These are phyloP conservation scores for Saccharomycopsis hybrid DNA, from an alignment of 1,139 yeast species.

Conservation along the genomic window DNA sequence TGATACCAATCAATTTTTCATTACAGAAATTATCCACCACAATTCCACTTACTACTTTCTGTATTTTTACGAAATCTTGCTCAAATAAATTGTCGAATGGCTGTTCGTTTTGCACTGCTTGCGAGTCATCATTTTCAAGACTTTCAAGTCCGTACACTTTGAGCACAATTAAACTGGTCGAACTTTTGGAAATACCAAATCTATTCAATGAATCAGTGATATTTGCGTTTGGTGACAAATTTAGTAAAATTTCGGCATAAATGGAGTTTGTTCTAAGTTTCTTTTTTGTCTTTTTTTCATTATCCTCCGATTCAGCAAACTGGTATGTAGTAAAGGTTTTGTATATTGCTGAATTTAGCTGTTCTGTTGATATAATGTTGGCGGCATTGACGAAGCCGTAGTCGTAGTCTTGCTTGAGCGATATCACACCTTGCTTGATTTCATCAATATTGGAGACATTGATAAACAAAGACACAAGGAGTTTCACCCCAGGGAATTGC, in stretches of 20 bases:
- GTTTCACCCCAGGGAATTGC: conserved; percentile 10
- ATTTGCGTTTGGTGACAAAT: conserved; percentile 16
- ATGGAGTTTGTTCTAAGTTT: conserved; percentile 11
- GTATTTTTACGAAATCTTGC: conserved; percentile 2
- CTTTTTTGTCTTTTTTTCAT: conserved; percentile 1
- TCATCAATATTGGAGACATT: conserved; percentile 13
- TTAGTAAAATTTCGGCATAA: conserved; percentile 17
- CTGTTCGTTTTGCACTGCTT: too few species aligned
- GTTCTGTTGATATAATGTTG: conserved; percentile 15
- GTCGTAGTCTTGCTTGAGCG: conserved; percentile 8
- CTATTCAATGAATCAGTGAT: conserved; percentile 12
- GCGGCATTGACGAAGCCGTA: conserved; percentile 17
- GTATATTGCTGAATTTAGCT: conserved; percentile 14
- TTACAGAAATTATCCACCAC: neutral
- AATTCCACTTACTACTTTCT: neutral
- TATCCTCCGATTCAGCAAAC: conserved; percentile 6
- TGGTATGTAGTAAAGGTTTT: conserved; percentile 14
- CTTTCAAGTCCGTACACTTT: conserved; percentile 6
- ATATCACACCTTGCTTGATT: conserved; percentile 15
- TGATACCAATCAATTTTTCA: conserved; percentile 1
- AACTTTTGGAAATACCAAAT: conserved; percentile 15
- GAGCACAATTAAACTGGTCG: conserved; percentile 11
- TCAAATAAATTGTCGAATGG: neutral
- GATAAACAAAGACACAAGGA: conserved; percentile 7
- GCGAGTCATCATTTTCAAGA: too few species aligned